phyloP scores from a whole-genome alignment of 805 yeast genomes.

The Barnettozyma vustinii region DNA sequence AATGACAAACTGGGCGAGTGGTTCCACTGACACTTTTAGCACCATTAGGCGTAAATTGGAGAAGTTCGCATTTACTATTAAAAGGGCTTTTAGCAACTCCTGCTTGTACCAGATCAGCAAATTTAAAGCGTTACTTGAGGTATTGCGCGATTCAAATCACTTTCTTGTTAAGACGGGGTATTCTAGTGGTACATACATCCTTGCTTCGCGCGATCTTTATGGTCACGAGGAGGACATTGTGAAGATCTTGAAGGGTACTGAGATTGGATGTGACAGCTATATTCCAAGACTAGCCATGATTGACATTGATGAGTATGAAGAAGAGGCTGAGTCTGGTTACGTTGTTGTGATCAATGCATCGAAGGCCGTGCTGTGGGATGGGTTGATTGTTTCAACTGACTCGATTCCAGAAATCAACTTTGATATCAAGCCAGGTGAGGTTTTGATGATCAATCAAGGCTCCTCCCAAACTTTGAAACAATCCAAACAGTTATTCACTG shows the following conservation, averaged over 20 bases:
- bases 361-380: conserved; percentile 90
- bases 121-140: conserved; percentile 46
- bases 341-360: conserved; percentile 70
- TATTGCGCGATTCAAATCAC: conserved; percentile 62
- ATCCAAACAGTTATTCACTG: conserved; percentile 52
- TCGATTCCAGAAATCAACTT: conserved; percentile 32
- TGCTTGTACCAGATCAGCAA: conserved; percentile 52
- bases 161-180: conserved; percentile 71
- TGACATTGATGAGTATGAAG: conserved; percentile 22
- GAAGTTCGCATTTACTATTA: conserved; percentile 65
- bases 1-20: conserved; percentile 36
- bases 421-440: conserved; percentile 62
- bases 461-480: conserved; percentile 53
- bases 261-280: conserved; percentile 45
- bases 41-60: conserved; percentile 75
- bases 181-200: conserved; percentile 68
- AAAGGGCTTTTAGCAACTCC: conserved; percentile 70
- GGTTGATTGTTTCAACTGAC: conserved; percentile 56
- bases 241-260: conserved; percentile 39
- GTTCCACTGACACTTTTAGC: conserved; percentile 66
- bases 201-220: conserved; percentile 54
- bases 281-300: conserved; percentile 21
- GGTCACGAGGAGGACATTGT: conserved; percentile 39
- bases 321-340: conserved; percentile 45
- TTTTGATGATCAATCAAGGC: conserved; percentile 64